These are phyloP conservation scores for Trichoderma sp. DNA, from an alignment of 2,329 filamentous ascomycete genomes.

Conservation along the genomic window DNA sequence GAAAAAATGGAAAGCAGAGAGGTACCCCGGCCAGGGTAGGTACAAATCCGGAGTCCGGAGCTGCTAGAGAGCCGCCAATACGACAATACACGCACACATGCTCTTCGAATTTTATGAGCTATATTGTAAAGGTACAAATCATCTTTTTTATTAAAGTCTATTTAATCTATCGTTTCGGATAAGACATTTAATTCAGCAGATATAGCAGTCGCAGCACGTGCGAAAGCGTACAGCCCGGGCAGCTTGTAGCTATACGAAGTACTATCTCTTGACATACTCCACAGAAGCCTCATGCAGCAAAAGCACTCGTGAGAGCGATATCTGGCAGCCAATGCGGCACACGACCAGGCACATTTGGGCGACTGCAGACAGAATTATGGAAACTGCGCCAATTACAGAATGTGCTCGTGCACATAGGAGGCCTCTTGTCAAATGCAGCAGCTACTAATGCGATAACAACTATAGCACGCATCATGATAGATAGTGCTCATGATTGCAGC, in stretches of 20 bases:
- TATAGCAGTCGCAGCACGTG: background rate
- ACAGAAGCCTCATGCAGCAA: background rate
- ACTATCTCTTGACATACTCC: background rate
- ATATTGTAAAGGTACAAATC: background rate
- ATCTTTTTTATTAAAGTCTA: background rate
- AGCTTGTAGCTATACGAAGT: background rate
- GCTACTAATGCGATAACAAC: background rate
- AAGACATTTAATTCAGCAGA: background rate
- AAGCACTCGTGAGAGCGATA: background rate
- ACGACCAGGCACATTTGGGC: background rate
- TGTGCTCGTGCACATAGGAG: background rate
- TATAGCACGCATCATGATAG: background rate
- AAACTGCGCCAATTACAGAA: background rate
- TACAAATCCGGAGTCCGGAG: constrained; percentile 21
- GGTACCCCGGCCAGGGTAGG: constrained; percentile 22
- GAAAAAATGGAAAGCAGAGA: background rate
- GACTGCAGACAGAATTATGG: too few species aligned
- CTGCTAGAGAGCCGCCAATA: background rate
- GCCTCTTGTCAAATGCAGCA: background rate
- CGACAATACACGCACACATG: background rate
- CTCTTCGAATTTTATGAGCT: background rate
- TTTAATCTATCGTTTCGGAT: background rate
- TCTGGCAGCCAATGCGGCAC: background rate
- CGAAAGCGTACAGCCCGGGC: too few species aligned
- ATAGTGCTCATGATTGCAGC: background rate